phyloP scores from a whole-genome alignment of 352 stramenopile genomes.

The Pilasporangium apinafurcum region DNA sequence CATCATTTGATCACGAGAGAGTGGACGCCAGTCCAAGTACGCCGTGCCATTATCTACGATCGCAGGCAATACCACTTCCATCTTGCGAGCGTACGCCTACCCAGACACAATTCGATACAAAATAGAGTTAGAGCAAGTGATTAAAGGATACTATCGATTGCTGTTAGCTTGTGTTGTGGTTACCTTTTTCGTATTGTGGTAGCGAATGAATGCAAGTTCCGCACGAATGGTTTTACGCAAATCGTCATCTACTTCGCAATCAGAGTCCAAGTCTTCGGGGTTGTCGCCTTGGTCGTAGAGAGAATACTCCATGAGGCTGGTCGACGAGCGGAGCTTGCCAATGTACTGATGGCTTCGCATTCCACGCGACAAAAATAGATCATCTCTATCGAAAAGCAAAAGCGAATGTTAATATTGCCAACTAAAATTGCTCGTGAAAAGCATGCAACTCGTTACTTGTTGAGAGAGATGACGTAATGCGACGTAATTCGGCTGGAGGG shows the following conservation, averaged over 20 bases:
- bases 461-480: conserved; percentile 86
- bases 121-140: neutral
- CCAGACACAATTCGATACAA: neutral
- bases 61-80: conserved; percentile 76
- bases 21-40: conserved; percentile 66
- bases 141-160: no score
- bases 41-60: conserved; percentile 53
- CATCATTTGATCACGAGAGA: conserved; percentile 75
- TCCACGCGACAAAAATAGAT: conserved; percentile 71
- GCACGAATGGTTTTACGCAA: conserved; percentile 67
- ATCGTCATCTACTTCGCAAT: conserved; percentile 76
- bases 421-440: no score
- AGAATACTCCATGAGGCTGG: conserved; percentile 78
- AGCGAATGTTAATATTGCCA: no score
- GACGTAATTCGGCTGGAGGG: conserved; percentile 67
- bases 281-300: conserved; percentile 85
- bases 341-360: conserved; percentile 85
- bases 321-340: conserved; percentile 78
- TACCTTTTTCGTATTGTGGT: conserved; percentile 72
- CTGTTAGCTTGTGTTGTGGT: no score
- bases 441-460: no score
- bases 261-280: conserved; percentile 76
- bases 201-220: conserved; percentile 65
- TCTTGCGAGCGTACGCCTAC: conserved; percentile 67
- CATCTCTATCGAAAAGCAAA: conserved; percentile 29